A percentile compares a stretch with the other conserved stretches of the same genome.
phyloP scores from a whole-genome alignment of 2,329 filamentous ascomycete genomes.

The Xylariomycetidae sp. region DNA sequence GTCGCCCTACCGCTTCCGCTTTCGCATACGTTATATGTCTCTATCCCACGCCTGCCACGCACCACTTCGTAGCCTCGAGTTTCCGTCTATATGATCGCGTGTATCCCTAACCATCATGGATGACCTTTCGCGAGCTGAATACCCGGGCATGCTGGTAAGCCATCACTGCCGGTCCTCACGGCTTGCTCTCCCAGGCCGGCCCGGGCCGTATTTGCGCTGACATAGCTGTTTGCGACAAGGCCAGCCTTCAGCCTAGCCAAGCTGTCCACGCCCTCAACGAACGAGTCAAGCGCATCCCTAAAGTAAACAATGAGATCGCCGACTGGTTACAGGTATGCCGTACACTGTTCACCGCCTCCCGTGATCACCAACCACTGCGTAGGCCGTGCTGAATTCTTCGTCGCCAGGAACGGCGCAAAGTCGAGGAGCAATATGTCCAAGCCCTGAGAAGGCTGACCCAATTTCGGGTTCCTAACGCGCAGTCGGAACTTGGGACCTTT shows the following conservation, averaged over 20 bases:
- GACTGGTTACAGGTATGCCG: slow-evolving; percentile 82
- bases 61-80: slow-evolving; percentile 7
- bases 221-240: slow-evolving; percentile 43
- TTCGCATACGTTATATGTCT: slow-evolving; percentile 19
- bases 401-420: slow-evolving; percentile 75
- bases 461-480: slow-evolving; percentile 66
- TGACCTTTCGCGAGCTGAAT: slow-evolving; percentile 78
- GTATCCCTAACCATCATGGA: slow-evolving; percentile 48
- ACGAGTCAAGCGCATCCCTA: slow-evolving; percentile 78
- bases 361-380: neutral
- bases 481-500: slow-evolving; percentile 83
- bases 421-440: slow-evolving; percentile 85
- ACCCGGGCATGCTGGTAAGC: slow-evolving; percentile 89
- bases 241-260: slow-evolving; percentile 71
- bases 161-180: slow-evolving; percentile 1
- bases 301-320: slow-evolving; percentile 83
- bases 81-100: slow-evolving; percentile 27
- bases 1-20: no score
- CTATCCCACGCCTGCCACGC: slow-evolving; percentile 20
- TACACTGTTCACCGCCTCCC: neutral
- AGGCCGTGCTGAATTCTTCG: slow-evolving; percentile 8
- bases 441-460: slow-evolving; percentile 75
- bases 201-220: no score
- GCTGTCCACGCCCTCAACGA: slow-evolving; percentile 79
- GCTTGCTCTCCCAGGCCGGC: slow-evolving; percentile 6